Evolutionary conservation across 805 yeast species (phyloP).

Genomic region (Komagataella populi): DNA sequence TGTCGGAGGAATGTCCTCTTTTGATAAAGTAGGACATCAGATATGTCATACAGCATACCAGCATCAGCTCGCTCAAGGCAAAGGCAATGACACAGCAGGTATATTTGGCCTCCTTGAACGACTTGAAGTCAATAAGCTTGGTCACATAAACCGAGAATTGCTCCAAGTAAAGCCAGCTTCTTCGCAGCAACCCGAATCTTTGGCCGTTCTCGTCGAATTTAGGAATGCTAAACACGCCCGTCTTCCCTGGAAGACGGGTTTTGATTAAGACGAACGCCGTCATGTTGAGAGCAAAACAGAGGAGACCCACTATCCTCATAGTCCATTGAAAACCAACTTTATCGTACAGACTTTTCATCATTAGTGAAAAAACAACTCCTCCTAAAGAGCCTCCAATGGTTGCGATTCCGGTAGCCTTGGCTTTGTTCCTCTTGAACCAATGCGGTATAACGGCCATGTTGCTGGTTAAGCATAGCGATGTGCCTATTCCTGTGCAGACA

Average conservation of each 20-base stretch:
- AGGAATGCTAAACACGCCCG: not conserved
- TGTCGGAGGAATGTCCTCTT: conserved; percentile 24
- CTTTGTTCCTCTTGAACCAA: conserved; percentile 28
- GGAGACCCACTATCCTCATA: conserved; percentile 31
- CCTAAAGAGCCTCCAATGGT: conserved; percentile 53
- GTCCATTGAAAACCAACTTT: conserved; percentile 50
- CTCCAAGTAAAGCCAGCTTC: not conserved
- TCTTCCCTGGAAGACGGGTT: conserved; percentile 4
- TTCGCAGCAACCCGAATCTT: not conserved
- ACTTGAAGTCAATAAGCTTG: conserved; percentile 12
- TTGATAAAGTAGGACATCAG: conserved; percentile 29
- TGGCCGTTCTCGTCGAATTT: not conserved
- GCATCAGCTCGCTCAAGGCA: conserved; percentile 24
- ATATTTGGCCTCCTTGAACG: conserved; percentile 24
- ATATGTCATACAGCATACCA: conserved; percentile 26
- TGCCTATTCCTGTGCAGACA: conserved; percentile 24
- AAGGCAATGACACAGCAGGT: conserved; percentile 23
- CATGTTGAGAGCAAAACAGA: conserved; percentile 10
- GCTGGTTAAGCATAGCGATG: conserved; percentile 29
- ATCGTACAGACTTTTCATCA: conserved; percentile 29
- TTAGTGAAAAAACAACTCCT: conserved; percentile 46
- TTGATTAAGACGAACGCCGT: conserved; percentile 20
- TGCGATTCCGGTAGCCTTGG: conserved; percentile 17
- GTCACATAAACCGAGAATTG: not conserved
- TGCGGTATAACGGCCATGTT: conserved; percentile 31